Conservation (phyloP, 2,329 filamentous ascomycete species). For the Fusarium sp. region DNA sequence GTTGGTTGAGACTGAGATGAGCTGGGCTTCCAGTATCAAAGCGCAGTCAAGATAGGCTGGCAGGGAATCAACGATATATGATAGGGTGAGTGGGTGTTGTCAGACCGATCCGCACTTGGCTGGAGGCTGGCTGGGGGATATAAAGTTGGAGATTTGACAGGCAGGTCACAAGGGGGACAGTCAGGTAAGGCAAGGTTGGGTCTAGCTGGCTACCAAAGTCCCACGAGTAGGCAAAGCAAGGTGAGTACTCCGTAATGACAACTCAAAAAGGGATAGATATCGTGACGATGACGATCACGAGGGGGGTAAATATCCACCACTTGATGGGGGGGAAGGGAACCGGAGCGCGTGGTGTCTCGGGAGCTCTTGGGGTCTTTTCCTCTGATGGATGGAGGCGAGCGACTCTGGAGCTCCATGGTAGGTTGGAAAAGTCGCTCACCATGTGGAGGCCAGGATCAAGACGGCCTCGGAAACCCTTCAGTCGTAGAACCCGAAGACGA, state of each 20-base stretch:
- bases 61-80: slow-evolving; percentile 13
- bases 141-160: slow-evolving; percentile 36
- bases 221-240: slow-evolving; percentile 15
- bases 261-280: slow-evolving; percentile 32
- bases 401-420: slow-evolving; percentile 7
- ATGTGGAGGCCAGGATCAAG: slow-evolving; percentile 10
- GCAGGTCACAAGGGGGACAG: slow-evolving; percentile 34
- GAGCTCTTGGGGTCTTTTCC: slow-evolving; percentile 7
- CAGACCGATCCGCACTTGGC: slow-evolving; percentile 10
- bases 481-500: slow-evolving; percentile 18
- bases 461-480: slow-evolving; percentile 14
- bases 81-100: slow-evolving; percentile 20
- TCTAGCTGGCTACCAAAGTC: slow-evolving; percentile 15
- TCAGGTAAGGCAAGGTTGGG: slow-evolving; percentile 12
- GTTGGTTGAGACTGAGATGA: not conserved
- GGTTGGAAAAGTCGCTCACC: slow-evolving; percentile 10
- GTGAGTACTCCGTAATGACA: slow-evolving; percentile 21
- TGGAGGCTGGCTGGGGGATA: slow-evolving; percentile 25
- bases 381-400: slow-evolving; percentile 1
- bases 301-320: slow-evolving; percentile 30
- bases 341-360: slow-evolving; percentile 27
- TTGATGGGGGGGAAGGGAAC: slow-evolving; percentile 18
- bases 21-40: slow-evolving; percentile 36
- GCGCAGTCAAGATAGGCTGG: slow-evolving; percentile 5
- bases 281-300: slow-evolving; percentile 36